Conservation (phyloP, 2,329 filamentous ascomycete species). For the Stagonosporopsis chrysanthemi region DNA sequence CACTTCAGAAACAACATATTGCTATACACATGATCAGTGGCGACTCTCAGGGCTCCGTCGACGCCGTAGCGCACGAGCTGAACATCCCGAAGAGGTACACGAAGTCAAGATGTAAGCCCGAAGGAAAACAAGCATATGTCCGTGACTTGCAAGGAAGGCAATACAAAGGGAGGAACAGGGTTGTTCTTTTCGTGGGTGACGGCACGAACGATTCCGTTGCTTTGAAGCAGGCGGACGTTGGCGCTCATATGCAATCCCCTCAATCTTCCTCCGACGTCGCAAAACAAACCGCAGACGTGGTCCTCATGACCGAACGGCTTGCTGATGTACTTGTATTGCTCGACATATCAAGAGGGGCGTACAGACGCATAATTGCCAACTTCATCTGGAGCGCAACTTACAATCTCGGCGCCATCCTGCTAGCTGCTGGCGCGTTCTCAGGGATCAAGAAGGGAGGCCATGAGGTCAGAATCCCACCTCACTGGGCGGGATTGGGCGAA, state of each 20-base stretch:
- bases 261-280: constrained; percentile 66
- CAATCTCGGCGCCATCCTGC: constrained; percentile 71
- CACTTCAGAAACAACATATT: constrained; percentile 59
- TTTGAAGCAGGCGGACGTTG: constrained; percentile 73
- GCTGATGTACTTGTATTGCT: constrained; percentile 66
- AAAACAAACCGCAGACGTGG: constrained; percentile 70
- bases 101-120: constrained; percentile 58
- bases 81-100: constrained; percentile 51
- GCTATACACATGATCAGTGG: constrained; percentile 64
- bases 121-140: constrained; percentile 64
- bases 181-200: constrained; percentile 76
- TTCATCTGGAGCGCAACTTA: constrained; percentile 75
- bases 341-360: constrained; percentile 57
- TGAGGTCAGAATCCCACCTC: constrained; percentile 62
- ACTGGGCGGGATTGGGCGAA: constrained; percentile 74
- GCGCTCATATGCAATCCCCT: constrained; percentile 68
- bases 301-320: constrained; percentile 68
- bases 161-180: constrained; percentile 14
- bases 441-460: constrained; percentile 28
- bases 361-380: constrained; percentile 64
- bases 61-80: constrained; percentile 53
- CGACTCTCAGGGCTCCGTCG: constrained; percentile 60
- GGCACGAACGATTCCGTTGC: constrained; percentile 82
- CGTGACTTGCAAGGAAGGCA: constrained; percentile 33
- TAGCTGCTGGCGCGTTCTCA: constrained; percentile 66